These are phyloP conservation scores for Acanthamoeba triangularis DNA, from an alignment of 208 protist species.

Conservation along the genomic window DNA sequence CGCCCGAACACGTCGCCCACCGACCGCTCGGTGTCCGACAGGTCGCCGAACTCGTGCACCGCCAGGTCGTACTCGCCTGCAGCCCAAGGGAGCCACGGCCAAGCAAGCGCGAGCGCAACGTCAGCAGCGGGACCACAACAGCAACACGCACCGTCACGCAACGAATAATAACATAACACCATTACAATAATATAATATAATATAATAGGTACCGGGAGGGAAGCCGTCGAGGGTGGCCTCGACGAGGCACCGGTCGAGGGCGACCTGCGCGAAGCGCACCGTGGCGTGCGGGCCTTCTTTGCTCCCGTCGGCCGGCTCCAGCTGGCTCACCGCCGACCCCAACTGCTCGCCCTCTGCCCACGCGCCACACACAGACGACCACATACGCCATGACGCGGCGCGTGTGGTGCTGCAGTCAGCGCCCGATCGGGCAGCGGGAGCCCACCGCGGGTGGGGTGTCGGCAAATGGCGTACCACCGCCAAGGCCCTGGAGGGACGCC, in stretches of 20 bases:
- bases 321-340: conserved; percentile 32
- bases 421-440: neutral
- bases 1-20: conserved; percentile 28
- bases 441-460: too few relatives aligned
- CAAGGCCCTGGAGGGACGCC: conserved; percentile 33
- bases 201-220: neutral
- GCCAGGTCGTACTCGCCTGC: neutral
- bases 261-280: conserved; percentile 12
- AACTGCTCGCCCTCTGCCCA: conserved; percentile 43
- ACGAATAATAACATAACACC: neutral
- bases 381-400: neutral
- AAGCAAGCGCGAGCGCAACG: neutral
- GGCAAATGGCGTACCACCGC: conserved; percentile 28
- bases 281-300: conserved; percentile 19
- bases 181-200: neutral
- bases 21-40: neutral
- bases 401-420: neutral
- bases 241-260: neutral
- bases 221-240: conserved; percentile 24
- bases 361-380: neutral
- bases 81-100: too few relatives aligned
- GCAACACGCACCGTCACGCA: too few relatives aligned
- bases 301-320: conserved; percentile 1
- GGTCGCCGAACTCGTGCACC: conserved; percentile 48
- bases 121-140: neutral